Evolutionary conservation across 2,329 filamentous ascomycete genomes (phyloP).

Genomic region (Ilyonectria mors-panacis): DNA sequence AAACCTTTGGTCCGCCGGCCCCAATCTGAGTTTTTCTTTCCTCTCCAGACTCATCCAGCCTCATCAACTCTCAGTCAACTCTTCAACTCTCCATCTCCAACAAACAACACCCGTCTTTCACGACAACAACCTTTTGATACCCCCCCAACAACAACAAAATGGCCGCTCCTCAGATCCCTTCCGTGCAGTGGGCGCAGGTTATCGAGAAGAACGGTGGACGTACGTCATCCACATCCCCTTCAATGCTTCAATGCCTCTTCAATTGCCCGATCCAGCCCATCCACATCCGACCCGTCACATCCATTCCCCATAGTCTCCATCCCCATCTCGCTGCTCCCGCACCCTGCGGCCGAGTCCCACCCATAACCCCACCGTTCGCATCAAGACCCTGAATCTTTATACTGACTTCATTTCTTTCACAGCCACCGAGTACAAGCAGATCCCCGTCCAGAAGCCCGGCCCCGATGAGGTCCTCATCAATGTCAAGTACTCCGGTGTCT

Average conservation of each 20-base stretch:
- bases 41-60: constrained; percentile 48
- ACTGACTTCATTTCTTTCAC: constrained; percentile 34
- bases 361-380: constrained; percentile 36
- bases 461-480: constrained; percentile 94
- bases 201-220: constrained; percentile 85
- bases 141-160: constrained; percentile 45
- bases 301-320: constrained; percentile 18
- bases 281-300: background rate
- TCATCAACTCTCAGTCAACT: constrained; percentile 45
- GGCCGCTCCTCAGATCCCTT: constrained; percentile 72
- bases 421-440: constrained; percentile 82
- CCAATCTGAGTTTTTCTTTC: constrained; percentile 37
- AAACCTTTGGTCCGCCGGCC: constrained; percentile 45
- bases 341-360: constrained; percentile 37
- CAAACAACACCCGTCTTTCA: constrained; percentile 38
- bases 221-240: constrained; percentile 54
- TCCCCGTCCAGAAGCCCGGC: constrained; percentile 84
- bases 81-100: constrained; percentile 33
- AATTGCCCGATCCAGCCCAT: background rate
- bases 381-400: constrained; percentile 24
- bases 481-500: constrained; percentile 91
- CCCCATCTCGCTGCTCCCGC: constrained; percentile 15
- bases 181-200: constrained; percentile 92
- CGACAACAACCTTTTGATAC: constrained; percentile 43
- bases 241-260: constrained; percentile 10